These are phyloP conservation scores for Flaveria brownii DNA, from an alignment of 129 eudicot genomes.

Conservation along the genomic window DNA sequence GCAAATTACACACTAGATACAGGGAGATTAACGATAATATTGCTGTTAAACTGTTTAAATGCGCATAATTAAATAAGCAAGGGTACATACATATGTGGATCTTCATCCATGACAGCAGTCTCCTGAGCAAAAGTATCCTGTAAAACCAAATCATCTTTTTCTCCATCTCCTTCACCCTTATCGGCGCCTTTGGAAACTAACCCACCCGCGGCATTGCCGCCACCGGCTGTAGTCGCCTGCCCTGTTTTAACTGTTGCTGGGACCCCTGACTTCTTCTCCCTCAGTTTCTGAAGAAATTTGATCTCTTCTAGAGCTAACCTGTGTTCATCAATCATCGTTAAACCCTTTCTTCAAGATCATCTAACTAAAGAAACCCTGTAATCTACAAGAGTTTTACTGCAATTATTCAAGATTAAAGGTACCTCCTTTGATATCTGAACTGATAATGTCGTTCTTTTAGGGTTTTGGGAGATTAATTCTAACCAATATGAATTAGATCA, in stretches of 20 bases:
- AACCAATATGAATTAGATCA: neutral
- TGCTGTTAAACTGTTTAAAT: constrained; percentile 3
- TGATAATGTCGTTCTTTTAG: neutral
- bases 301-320: constrained; percentile 91
- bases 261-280: constrained; percentile 84
- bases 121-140: constrained; percentile 99
- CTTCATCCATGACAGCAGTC: constrained; percentile 98
- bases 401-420: too few species aligned
- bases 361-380: neutral
- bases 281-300: constrained; percentile 78
- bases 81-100: constrained; percentile 80
- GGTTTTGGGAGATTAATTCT: neutral
- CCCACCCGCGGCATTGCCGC: constrained; percentile 32
- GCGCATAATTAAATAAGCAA: constrained; percentile 5
- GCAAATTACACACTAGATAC: constrained; percentile 1
- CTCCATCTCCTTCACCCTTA: constrained; percentile 76
- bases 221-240: constrained; percentile 32
- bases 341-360: neutral
- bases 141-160: constrained; percentile 94
- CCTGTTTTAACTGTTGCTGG: constrained; percentile 56
- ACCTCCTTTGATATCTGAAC: too few species aligned
- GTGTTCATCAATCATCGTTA: constrained; percentile 11
- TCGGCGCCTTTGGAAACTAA: constrained; percentile 53
- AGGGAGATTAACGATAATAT: neutral
- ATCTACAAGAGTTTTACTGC: too few species aligned